These are phyloP conservation scores for Yamadazyma kitorensis DNA, from an alignment of 805 yeast species.

Conservation along the genomic window DNA sequence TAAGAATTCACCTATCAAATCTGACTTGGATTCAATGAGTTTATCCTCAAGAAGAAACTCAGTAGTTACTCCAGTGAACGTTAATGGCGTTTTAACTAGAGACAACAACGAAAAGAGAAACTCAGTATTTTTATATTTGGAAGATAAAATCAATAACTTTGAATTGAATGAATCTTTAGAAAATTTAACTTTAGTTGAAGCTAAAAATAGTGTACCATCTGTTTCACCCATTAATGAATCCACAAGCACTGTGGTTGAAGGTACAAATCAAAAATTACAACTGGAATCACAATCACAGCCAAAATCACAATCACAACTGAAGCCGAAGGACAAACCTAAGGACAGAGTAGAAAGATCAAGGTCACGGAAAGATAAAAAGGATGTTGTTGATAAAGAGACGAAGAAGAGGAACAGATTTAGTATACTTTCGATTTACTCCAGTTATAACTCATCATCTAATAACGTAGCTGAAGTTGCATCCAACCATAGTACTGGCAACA, in stretches of 20 bases:
- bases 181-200: slow-evolving; percentile 2
- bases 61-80: slow-evolving; percentile 42
- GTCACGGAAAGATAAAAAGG: slow-evolving; percentile 18
- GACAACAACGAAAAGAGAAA: slow-evolving; percentile 27
- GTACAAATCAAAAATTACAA: too few relatives aligned
- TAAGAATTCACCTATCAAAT: slow-evolving; percentile 5
- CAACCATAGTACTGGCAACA: too few relatives aligned
- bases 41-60: slow-evolving; percentile 31
- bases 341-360: slow-evolving; percentile 3
- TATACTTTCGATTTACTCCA: slow-evolving; percentile 40
- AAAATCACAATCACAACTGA: neutral
- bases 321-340: slow-evolving; percentile 2
- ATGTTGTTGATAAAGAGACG: slow-evolving; percentile 26
- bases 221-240: neutral
- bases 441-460: slow-evolving; percentile 24
- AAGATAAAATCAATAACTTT: slow-evolving; percentile 42
- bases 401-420: slow-evolving; percentile 44
- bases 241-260: neutral
- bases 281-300: too few relatives aligned
- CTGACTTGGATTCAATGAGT: slow-evolving; percentile 9
- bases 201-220: neutral
- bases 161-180: slow-evolving; percentile 28
- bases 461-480: too few relatives aligned
- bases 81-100: slow-evolving; percentile 37
- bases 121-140: slow-evolving; percentile 41